Evolutionary conservation across 2,329 filamentous ascomycete genomes (phyloP).

Genomic region (Ophiobolus disseminans): DNA sequence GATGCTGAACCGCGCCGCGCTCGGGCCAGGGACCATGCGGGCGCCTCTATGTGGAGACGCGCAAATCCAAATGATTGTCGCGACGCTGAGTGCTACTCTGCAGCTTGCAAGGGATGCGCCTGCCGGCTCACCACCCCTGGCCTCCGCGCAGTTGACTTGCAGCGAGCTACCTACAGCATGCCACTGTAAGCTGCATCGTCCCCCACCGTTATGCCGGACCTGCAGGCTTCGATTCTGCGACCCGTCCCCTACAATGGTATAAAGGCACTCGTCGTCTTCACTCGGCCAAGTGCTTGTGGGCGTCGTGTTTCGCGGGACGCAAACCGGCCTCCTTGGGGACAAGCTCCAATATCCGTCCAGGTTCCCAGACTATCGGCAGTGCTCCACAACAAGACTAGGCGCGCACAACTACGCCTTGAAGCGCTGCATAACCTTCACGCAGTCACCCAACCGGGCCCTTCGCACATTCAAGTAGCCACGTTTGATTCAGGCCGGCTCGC

Average conservation of each 20-base stretch:
- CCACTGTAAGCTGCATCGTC: background rate
- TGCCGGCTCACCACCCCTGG: background rate
- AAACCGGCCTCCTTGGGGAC: constrained; percentile 11
- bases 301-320: constrained; percentile 10
- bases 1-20: background rate
- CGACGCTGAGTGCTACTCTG: background rate
- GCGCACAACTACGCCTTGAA: constrained; percentile 10
- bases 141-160: background rate
- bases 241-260: background rate
- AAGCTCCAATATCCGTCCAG: constrained; percentile 5
- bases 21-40: too few species aligned
- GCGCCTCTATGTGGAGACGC: background rate
- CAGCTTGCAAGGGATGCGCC: background rate
- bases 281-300: constrained; percentile 1
- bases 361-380: constrained; percentile 8
- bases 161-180: background rate
- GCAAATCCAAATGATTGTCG: background rate
- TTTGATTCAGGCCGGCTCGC: too few species aligned
- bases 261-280: background rate
- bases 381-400: constrained; percentile 13
- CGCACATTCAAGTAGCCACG: too few species aligned
- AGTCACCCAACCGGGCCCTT: background rate
- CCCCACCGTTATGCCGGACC: background rate
- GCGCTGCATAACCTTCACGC: background rate
- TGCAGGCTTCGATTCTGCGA: background rate